phyloP scores from a whole-genome alignment of 2,329 filamentous ascomycete species.

The Grosmannia huntii region DNA sequence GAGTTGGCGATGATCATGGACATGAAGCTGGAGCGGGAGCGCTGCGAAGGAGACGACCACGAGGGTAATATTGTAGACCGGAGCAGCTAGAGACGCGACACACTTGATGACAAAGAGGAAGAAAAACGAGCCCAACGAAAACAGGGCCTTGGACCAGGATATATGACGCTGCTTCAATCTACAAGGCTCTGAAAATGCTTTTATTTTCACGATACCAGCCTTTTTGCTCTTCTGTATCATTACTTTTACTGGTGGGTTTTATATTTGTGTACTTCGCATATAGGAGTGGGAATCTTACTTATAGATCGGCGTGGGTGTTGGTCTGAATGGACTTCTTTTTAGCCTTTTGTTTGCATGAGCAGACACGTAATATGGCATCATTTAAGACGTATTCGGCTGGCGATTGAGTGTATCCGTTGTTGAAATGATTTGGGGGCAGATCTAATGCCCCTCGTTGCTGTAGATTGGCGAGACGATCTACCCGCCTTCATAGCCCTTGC shows the following conservation, averaged over 20 bases:
- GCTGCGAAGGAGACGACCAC: constrained; percentile 26
- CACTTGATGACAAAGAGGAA: background rate
- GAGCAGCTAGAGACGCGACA: background rate
- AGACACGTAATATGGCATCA: no score
- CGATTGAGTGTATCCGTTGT: no score
- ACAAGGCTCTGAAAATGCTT: background rate
- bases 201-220: constrained; percentile 3
- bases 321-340: no score
- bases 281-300: background rate
- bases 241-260: background rate
- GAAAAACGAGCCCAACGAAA: background rate
- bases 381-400: no score
- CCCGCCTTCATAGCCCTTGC: no score
- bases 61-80: constrained; percentile 12
- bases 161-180: background rate
- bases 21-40: constrained; percentile 40
- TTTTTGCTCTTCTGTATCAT: constrained; percentile 1
- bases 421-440: no score
- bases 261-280: background rate
- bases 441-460: background rate
- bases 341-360: no score
- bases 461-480: background rate
- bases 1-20: constrained; percentile 42
- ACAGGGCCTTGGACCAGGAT: background rate
- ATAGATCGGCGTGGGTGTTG: constrained; percentile 1